Evolutionary conservation across 257 asterid genomes (phyloP).

Genomic region (Solanum raphanifolium): DNA sequence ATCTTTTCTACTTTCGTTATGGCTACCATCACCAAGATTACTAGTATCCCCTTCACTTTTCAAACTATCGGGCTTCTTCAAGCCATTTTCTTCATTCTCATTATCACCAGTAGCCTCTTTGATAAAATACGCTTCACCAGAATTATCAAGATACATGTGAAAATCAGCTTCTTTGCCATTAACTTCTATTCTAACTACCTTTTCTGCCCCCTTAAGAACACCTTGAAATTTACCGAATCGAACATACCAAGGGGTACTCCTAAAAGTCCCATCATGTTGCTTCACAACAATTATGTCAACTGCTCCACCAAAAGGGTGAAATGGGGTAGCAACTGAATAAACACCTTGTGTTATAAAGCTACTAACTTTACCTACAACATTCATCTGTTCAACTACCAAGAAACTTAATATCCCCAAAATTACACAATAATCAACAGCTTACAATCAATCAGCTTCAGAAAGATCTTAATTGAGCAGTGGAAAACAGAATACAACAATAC

Average conservation of each 20-base stretch:
- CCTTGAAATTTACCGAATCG: slow-evolving; percentile 92
- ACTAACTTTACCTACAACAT: slow-evolving; percentile 73
- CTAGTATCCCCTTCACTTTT: slow-evolving; percentile 20
- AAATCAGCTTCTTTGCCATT: slow-evolving; percentile 73
- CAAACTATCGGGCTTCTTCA: slow-evolving; percentile 25
- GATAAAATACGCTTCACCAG: slow-evolving; percentile 87
- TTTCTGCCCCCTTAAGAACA: slow-evolving; percentile 82
- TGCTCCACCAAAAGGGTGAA: slow-evolving; percentile 98
- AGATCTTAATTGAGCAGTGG: not conserved
- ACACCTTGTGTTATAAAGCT: slow-evolving; percentile 68
- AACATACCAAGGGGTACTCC: slow-evolving; percentile 93
- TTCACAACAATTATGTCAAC: slow-evolving; percentile 76
- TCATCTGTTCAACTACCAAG: slow-evolving; percentile 43
- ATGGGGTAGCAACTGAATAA: slow-evolving; percentile 88
- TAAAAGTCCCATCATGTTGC: slow-evolving; percentile 69
- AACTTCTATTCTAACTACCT: slow-evolving; percentile 70
- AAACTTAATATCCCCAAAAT: slow-evolving; percentile 11
- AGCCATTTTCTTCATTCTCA: slow-evolving; percentile 17
- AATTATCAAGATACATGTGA: slow-evolving; percentile 75
- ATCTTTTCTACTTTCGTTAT: slow-evolving; percentile 20
- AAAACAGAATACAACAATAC: slow-evolving; percentile 3
- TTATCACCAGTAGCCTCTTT: slow-evolving; percentile 46
- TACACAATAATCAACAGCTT: not conserved
- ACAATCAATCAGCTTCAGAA: not conserved
- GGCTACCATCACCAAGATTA: slow-evolving; percentile 10